phyloP scores from a whole-genome alignment of 129 eudicot species.

The Flaveria trinervia region DNA sequence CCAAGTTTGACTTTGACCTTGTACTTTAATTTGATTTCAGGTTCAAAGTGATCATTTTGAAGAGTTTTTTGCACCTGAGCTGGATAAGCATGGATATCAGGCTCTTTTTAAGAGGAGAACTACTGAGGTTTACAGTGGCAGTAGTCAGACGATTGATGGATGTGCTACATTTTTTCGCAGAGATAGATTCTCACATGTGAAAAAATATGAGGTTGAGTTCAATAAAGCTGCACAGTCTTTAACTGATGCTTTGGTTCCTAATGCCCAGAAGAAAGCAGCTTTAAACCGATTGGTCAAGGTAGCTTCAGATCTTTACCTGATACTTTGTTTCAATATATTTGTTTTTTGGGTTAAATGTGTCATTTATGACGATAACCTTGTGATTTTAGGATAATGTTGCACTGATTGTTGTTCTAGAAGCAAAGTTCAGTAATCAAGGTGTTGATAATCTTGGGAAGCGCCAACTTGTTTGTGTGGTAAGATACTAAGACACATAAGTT shows the following conservation, averaged over 20 bases:
- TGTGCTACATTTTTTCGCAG: slow-evolving; percentile 67
- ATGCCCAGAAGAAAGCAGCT: slow-evolving; percentile 53
- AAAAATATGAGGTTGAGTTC: slow-evolving; percentile 64
- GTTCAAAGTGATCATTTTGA: slow-evolving; percentile 94
- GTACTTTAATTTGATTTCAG: slow-evolving; percentile 36
- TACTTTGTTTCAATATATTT: neutral
- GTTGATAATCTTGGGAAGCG: slow-evolving; percentile 90
- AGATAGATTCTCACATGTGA: slow-evolving; percentile 59
- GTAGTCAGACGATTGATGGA: slow-evolving; percentile 49
- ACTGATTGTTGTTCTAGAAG: slow-evolving; percentile 86
- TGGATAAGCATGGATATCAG: slow-evolving; percentile 95
- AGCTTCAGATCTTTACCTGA: neutral
- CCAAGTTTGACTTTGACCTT: slow-evolving; percentile 2
- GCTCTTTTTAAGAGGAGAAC: slow-evolving; percentile 88
- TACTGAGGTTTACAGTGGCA: slow-evolving; percentile 69
- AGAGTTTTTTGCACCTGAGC: slow-evolving; percentile 88
- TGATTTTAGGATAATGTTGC: slow-evolving; percentile 81
- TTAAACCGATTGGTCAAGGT: slow-evolving; percentile 54
- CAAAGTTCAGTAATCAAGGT: slow-evolving; percentile 86
- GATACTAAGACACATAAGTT: slow-evolving; percentile 17
- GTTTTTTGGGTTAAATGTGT: neutral
- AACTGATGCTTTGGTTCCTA: slow-evolving; percentile 56
- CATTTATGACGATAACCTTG: slow-evolving; percentile 22
- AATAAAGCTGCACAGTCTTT: slow-evolving; percentile 64
- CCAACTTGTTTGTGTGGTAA: slow-evolving; percentile 99